These are phyloP conservation scores for Coniochaeta pulveracea DNA, from an alignment of 2,329 filamentous ascomycete genomes.

Conservation along the genomic window DNA sequence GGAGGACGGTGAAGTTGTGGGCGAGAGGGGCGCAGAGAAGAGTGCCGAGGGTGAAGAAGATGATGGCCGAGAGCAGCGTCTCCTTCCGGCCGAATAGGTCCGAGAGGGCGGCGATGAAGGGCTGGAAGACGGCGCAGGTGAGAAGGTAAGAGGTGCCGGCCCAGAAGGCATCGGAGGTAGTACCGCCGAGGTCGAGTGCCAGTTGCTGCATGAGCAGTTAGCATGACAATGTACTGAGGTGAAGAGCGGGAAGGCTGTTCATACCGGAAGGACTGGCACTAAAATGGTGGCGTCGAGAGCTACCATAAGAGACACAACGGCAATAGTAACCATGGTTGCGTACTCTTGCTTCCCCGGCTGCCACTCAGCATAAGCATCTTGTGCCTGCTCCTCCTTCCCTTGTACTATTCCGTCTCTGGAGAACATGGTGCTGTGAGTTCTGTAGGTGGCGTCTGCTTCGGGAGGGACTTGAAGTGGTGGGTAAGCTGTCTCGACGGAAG, in stretches of 20 bases:
- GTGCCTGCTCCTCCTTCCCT: too few species aligned
- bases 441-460: too few species aligned
- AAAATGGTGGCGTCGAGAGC: constrained; percentile 35
- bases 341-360: constrained; percentile 25
- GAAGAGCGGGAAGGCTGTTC: neutral
- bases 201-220: constrained; percentile 14
- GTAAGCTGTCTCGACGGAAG: too few species aligned
- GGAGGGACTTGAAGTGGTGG: too few species aligned
- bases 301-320: constrained; percentile 33
- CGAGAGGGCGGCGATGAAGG: constrained; percentile 27
- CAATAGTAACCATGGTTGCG: constrained; percentile 26
- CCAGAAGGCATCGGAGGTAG: constrained; percentile 32
- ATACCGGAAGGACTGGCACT: constrained; percentile 30
- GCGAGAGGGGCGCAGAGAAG: constrained; percentile 24
- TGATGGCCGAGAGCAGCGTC: constrained; percentile 27
- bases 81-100: constrained; percentile 35
- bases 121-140: constrained; percentile 27
- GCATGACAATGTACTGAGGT: neutral
- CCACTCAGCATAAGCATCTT: constrained; percentile 22
- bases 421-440: too few species aligned
- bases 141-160: constrained; percentile 35
- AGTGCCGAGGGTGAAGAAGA: constrained; percentile 32
- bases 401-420: too few species aligned
- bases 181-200: constrained; percentile 20
- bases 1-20: constrained; percentile 19